Evolutionary conservation across 306 rosid species (phyloP), one percentile per base, ranked within the genome.

Genomic region (Cicer pinnatifidum): DNA sequence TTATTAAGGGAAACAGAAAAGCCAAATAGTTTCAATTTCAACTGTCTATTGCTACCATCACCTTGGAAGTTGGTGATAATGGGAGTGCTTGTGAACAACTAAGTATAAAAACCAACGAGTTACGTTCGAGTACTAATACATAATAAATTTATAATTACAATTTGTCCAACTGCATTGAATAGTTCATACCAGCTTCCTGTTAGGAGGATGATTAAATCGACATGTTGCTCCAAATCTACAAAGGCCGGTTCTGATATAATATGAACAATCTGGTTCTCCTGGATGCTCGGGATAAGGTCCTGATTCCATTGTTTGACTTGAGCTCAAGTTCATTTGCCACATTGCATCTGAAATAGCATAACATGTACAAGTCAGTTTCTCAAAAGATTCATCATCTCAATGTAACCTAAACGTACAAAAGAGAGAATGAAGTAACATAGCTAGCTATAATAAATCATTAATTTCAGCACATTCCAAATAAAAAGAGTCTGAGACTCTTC

Each of bases 171-270:
- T 73, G 75, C 20, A 80, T 28, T 73, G 67, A 59, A 81, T 52
- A 80, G 82, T 64, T 71, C 71, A 80, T 89, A 93, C 98, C 97
- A 93, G 89, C 79, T 85, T 92, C 82, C 98, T 85, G 80, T 93
- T 90, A 45, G 97, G 98, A 41, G 98, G 98, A 73, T 93, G 98
- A 83, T 93, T 93, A 78, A 91, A 93, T 76, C 96, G 89, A 80
- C 98, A 93, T 46, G 98, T 89, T n/a, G 85, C 86, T 39, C 98
- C 98, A 80, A 93, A 93, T 87, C 98, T 89, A 84, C 98, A 94
- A 41, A 89, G 90, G 38, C 98, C 98, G 0, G 98, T 94, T 83
- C 97, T 84, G 79, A 94, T 89, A 84, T 91, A 94, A 80, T 94
- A 94, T 53, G 97, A 89, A 81, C 98, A 94, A 85, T 94, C 98